These are phyloP conservation scores for Trichoderma lentiforme DNA, from an alignment of 2,329 filamentous ascomycete genomes.

Conservation along the genomic window DNA sequence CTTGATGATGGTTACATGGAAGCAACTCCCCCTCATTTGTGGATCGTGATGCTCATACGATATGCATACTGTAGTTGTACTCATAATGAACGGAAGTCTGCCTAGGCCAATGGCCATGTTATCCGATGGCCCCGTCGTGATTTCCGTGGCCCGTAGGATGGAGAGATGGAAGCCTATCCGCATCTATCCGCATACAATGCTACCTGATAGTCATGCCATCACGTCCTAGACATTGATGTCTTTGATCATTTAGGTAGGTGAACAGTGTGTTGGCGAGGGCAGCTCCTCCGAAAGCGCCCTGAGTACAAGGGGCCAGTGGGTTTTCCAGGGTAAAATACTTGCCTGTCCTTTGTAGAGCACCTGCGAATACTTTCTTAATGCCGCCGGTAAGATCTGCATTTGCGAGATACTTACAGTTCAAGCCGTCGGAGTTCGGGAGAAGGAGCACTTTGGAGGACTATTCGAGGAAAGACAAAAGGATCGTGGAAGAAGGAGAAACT, in stretches of 20 bases:
- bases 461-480: background rate
- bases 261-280: background rate
- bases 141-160: background rate
- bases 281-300: background rate
- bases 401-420: background rate
- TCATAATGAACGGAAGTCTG: background rate
- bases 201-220: background rate
- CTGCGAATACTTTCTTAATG: background rate
- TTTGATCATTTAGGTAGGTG: conserved; percentile 11
- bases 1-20: conserved; percentile 2
- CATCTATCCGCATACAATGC: background rate
- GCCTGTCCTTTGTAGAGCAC: background rate
- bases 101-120: background rate
- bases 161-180: background rate
- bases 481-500: background rate
- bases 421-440: conserved; percentile 1
- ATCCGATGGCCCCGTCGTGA: background rate
- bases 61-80: background rate
- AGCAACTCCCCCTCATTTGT: conserved; percentile 9
- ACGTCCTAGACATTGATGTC: background rate
- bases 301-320: background rate
- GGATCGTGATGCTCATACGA: background rate
- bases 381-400: background rate
- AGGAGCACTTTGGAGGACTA: background rate
- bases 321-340: background rate